These are phyloP conservation scores for Marasmius tenuissimus DNA, from an alignment of 1,284 basidiomycete genomes.

Conservation along the genomic window DNA sequence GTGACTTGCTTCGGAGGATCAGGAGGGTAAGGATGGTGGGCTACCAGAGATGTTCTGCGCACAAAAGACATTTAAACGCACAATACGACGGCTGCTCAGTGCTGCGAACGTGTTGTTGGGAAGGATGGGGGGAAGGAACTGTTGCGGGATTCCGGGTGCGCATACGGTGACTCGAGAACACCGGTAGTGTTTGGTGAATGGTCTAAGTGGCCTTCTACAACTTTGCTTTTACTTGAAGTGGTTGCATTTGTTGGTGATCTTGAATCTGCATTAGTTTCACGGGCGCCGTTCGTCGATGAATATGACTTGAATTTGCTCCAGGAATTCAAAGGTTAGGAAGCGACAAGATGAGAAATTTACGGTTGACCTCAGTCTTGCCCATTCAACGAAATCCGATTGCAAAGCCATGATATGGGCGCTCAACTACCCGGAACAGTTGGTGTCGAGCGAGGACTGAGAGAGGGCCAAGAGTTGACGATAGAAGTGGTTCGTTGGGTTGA, in stretches of 20 bases:
- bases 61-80: too few species aligned
- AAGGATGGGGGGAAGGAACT: conserved; percentile 74
- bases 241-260: too few species aligned
- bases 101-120: conserved; percentile 75
- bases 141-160: too few species aligned
- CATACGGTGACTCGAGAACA: conserved; percentile 70
- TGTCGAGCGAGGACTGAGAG: conserved; percentile 33
- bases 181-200: conserved; percentile 67
- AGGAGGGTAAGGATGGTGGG: conserved; percentile 29
- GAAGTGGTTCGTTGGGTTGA: conserved; percentile 52
- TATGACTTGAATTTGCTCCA: conserved; percentile 65
- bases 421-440: conserved; percentile 19
- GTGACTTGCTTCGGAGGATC: conserved; percentile 60
- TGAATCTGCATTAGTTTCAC: conserved; percentile 48
- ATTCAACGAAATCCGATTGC: not conserved
- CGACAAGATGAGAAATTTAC: conserved; percentile 24
- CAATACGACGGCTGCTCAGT: too few species aligned
- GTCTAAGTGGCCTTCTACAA: too few species aligned
- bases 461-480: conserved; percentile 49
- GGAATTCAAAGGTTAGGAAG: conserved; percentile 41
- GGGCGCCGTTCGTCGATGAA: conserved; percentile 78
- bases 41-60: conserved; percentile 72
- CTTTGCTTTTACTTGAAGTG: too few species aligned
- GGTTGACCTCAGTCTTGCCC: not conserved
- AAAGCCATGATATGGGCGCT: not conserved